Base-by-base conservation (phyloP, 2,329 filamentous ascomycete species). In the Cercospora sp. region DNA sequence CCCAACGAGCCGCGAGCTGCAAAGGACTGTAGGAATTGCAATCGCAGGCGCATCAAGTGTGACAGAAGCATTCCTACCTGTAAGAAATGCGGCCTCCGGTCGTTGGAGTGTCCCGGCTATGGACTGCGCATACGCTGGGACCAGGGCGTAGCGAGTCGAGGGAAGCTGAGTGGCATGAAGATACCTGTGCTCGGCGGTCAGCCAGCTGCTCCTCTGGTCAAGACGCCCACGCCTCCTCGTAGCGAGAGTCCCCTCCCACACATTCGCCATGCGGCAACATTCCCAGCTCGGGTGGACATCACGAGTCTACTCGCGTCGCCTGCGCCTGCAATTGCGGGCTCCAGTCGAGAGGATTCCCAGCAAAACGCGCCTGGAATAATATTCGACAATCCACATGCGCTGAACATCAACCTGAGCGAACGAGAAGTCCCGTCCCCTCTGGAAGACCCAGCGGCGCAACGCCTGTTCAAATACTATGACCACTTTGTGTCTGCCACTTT, bases 1-100 rank as follows among this genome's bases (percentile, higher is more conserved):
- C 66, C 66, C 10, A 64, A 64, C 45, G 66, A 67, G 53, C 61
- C 66, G 12, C 51, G 66, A 57, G 66, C 66, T 13, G 58, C 45
- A 31, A 67, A 67, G 53, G 66, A 67, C 42, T 67, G 66, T 55
- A 57, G 66, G 30, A 61, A 48, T n/a, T 67, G 66, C 57, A 67
- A 67, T 18, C 53, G 66, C 16, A 51, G 66, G 33, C 55, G 66
- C 42, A 64, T 67, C 61, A 60, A 63, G 33, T 67, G 61, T 28
- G 66, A 67, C 55, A 62, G 66, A 36, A 64, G 53, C 51, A 58
- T 67, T 13, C 66, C 66, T 2, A 64, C 66, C 5, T 67, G 66
- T 57, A 67, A 62, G 33, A 67, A 67, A 60, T 67, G 66, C 48
- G 39, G 42, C 28, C 45, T 67, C n/a, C 53, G 62, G 51, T 30